Base-by-base conservation (phyloP, 106 monocot species). In the Platanthera zijinensis region DNA sequence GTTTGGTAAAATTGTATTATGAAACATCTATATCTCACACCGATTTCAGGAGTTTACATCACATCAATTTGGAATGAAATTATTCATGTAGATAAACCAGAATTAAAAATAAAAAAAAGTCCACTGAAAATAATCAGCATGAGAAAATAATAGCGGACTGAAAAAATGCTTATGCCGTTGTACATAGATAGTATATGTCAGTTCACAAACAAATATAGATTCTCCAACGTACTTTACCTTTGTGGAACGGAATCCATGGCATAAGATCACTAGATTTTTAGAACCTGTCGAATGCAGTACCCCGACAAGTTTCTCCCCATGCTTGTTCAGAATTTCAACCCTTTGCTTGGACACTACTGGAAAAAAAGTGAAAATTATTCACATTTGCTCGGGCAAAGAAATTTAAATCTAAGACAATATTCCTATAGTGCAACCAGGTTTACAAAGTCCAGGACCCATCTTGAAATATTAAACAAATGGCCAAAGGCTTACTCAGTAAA, bases 221-320 rank as follows among this genome's bases (percentile, higher is more conserved):
- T 54, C 28, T 50, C 9, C 8, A 77, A 39, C 8, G 51, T 28
- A 56, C 13, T 6, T 79, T 39, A 88, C 93, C 88, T 93, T 93
- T 6, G 78, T 75, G 72, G 84, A 78, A 28, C 73, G 77, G 51
- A 88, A 90, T 69, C 93, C 93, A 88, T 90, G 90, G 81, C 87
- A 90, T 62, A 90, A 66, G 28, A 90, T 75, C 48, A 85, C 90
- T 66, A 87, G 73, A 63, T 74, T 75, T 21, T 75, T 88, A 12
- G 86, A 88, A 52, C 88, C 85, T 48, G 93, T 76, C 50, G 79
- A 80, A 68, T 93, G 86, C 10, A 93, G 77, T 18, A 88, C 75
- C 0, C 90, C 93, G 59, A 86, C 88, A 75, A 93, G 93, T 80
- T 84, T 90, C 81, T 93, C 90, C 2, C 90, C 93, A 77, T 72